These are phyloP conservation scores for Berberis thunbergii DNA, from an alignment of 164 flowering plant species.

Conservation along the genomic window DNA sequence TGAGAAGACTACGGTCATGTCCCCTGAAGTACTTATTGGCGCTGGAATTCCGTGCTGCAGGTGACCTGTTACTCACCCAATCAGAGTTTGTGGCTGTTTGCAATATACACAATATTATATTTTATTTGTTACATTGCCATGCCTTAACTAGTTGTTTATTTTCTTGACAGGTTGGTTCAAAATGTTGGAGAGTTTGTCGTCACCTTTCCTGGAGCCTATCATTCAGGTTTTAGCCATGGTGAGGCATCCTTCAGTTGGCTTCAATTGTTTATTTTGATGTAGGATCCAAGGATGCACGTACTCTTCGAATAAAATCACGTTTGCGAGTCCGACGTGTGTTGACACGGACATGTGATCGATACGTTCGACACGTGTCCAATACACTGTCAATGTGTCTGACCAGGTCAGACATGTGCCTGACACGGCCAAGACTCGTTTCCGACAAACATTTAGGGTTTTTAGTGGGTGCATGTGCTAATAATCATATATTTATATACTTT, in stretches of 20 bases:
- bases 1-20: conserved; percentile 95
- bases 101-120: neutral
- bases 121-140: neutral
- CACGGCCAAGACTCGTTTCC: no score
- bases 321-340: no score
- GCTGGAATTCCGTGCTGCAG: conserved; percentile 99
- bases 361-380: no score
- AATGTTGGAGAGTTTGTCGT: conserved; percentile 98
- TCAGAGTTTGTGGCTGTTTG: conserved; percentile 3
- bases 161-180: conserved; percentile 75
- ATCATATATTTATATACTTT: no score
- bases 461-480: no score
- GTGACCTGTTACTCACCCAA: conserved; percentile 25
- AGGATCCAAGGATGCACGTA: neutral
- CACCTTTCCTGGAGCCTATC: conserved; percentile 98
- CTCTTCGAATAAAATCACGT: no score
- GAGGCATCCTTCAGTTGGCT: conserved; percentile 14
- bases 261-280: neutral
- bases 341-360: no score
- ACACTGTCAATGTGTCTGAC: no score
- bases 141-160: conserved; percentile 10
- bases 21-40: conserved; percentile 83
- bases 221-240: conserved; percentile 99
- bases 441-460: no score
- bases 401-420: no score